A percentile compares a stretch with the other conserved stretches of the same genome.
Conservation (phyloP, 2,329 filamentous ascomycete species). For the Aspergillus sp. region DNA sequence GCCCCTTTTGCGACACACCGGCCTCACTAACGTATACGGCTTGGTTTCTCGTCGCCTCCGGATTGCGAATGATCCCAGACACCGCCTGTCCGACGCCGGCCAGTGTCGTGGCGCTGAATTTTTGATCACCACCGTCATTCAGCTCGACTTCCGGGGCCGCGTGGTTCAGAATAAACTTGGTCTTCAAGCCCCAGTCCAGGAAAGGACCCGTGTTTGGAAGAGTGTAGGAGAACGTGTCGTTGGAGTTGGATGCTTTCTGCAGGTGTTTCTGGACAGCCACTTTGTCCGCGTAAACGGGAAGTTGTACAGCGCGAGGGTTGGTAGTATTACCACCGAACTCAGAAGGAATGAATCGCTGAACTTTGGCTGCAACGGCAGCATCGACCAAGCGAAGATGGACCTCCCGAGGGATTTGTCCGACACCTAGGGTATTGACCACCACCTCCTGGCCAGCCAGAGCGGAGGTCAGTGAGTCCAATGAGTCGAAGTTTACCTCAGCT, state of each 20-base stretch:
- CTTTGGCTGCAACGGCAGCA: slow-evolving; percentile 4
- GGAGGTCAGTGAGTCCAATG: slow-evolving; percentile 15
- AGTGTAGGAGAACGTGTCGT: slow-evolving; percentile 24
- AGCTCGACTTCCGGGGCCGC: slow-evolving; percentile 32
- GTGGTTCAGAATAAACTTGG: slow-evolving; percentile 40
- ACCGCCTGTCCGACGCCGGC: slow-evolving; percentile 43
- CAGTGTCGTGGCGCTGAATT: slow-evolving; percentile 46
- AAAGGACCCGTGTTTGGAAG: slow-evolving; percentile 26
- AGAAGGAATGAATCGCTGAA: slow-evolving; percentile 20
- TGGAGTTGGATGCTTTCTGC: slow-evolving; percentile 11
- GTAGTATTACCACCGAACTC: slow-evolving; percentile 29
- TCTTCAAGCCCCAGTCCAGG: slow-evolving; percentile 26
- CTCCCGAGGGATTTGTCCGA: neutral
- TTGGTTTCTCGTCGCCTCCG: slow-evolving; percentile 49
- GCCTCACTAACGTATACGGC: slow-evolving; percentile 42
- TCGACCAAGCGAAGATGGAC: slow-evolving; percentile 6
- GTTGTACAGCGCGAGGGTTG: slow-evolving; percentile 14
- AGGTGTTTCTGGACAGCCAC: slow-evolving; percentile 23
- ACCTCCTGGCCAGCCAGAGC: slow-evolving; percentile 24
- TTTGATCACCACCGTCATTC: slow-evolving; percentile 45
- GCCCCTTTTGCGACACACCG: slow-evolving; percentile 39
- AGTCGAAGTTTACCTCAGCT: slow-evolving; percentile 22
- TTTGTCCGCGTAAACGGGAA: slow-evolving; percentile 29
- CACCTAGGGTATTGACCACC: slow-evolving; percentile 18
- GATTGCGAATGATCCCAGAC: slow-evolving; percentile 43